Percentiles rank a stretch among this genome's conserved stretches.
Evolutionary conservation across 805 yeast genomes (phyloP).

Genomic region (Yarrowia bubula): DNA sequence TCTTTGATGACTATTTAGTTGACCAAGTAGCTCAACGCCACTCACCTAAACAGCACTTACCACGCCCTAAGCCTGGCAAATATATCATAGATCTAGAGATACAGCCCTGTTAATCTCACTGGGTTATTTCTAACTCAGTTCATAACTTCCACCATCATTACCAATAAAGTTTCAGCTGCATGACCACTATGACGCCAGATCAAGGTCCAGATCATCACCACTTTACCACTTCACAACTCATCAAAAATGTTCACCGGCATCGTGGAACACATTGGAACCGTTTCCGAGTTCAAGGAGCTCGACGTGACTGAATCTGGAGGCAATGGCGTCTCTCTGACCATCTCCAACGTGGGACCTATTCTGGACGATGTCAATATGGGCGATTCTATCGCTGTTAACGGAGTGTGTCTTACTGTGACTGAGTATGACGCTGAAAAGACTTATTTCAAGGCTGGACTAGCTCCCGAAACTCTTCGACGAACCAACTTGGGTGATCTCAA

Average conservation of each 20-base stretch:
- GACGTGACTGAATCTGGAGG: slow-evolving; percentile 61
- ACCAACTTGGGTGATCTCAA: slow-evolving; percentile 67
- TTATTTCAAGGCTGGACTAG: slow-evolving; percentile 82
- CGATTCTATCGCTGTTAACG: slow-evolving; percentile 88
- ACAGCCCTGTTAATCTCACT: too few relatives aligned
- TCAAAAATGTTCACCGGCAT: slow-evolving; percentile 85
- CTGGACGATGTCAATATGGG: slow-evolving; percentile 85
- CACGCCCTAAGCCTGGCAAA: too few relatives aligned
- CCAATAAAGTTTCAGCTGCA: slow-evolving; percentile 14
- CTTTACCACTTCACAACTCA: neutral
- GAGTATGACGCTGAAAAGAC: slow-evolving; percentile 54
- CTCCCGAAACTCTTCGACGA: slow-evolving; percentile 86
- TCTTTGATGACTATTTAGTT: too few relatives aligned
- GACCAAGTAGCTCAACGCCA: too few relatives aligned
- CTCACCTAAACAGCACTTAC: too few relatives aligned
- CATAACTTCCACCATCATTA: too few relatives aligned
- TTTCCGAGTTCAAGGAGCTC: slow-evolving; percentile 46
- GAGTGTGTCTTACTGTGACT: slow-evolving; percentile 88
- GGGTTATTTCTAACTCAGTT: too few relatives aligned
- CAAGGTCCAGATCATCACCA: neutral
- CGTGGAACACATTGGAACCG: slow-evolving; percentile 76
- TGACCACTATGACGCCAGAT: neutral
- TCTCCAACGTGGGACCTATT: slow-evolving; percentile 60
- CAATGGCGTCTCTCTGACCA: slow-evolving; percentile 68
- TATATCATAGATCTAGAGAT: too few relatives aligned